Percentiles rank a stretch among this genome's conserved stretches.
These are phyloP conservation scores for Lomentospora prolificans DNA, from an alignment of 2,329 filamentous ascomycete genomes.

Conservation along the genomic window DNA sequence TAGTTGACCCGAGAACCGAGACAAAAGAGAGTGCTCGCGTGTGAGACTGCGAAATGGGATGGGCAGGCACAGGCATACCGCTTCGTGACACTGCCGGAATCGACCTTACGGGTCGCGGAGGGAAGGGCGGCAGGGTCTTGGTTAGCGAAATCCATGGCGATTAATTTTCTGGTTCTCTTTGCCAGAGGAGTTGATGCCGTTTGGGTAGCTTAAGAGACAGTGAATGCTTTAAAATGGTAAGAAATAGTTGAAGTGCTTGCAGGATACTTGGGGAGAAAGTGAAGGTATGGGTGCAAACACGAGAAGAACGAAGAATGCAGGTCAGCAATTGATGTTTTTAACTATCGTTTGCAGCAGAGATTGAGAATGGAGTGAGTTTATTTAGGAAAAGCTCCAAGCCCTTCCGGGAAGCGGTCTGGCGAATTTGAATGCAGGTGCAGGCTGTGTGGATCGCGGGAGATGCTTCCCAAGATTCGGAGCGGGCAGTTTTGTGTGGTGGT, in stretches of 20 bases:
- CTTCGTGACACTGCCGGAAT: conserved; percentile 69
- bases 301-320: too few relatives aligned
- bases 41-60: not conserved
- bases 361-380: too few relatives aligned
- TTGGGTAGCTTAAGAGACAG: too few relatives aligned
- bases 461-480: not conserved
- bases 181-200: not conserved
- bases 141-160: not conserved
- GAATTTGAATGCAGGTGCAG: not conserved
- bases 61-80: conserved; percentile 38
- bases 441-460: not conserved
- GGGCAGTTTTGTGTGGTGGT: not conserved
- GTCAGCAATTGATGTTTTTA: too few relatives aligned
- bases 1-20: conserved; percentile 8
- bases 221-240: too few relatives aligned
- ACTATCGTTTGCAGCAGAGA: too few relatives aligned
- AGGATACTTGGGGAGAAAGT: too few relatives aligned
- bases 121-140: not conserved
- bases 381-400: too few relatives aligned
- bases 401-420: too few relatives aligned
- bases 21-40: not conserved
- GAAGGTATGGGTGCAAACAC: too few relatives aligned
- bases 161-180: not conserved
- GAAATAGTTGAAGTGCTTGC: too few relatives aligned
- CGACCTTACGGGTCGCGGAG: conserved; percentile 21